Base-by-base conservation (phyloP, 2,329 filamentous ascomycete species). In the Ceratocystis diversiconidia region DNA sequence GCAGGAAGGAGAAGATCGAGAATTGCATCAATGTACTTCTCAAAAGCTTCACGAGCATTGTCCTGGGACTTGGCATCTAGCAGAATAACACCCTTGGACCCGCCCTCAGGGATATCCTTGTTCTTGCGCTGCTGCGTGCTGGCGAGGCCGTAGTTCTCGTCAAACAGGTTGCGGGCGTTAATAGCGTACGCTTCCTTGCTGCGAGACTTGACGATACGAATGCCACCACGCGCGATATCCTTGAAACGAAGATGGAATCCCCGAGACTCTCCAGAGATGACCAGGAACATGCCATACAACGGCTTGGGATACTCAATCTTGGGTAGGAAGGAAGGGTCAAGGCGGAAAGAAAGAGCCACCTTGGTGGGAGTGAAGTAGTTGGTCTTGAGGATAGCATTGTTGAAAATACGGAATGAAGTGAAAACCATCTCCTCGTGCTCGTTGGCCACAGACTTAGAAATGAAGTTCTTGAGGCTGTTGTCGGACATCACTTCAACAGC, bases 121-220 rank as follows among this genome's bases (percentile, higher is more conserved):
- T 99, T 99, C 84, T 99, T 99, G 73, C 94, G 90, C 78, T 99
- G 94, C 77, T 99, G 94, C 0, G 94, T 99, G 77, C 95, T 97
- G 70, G 94, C 92, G 68, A 99, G 83, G 69, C 94, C 95, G 77
- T 99, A 99, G 78, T 99, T 99, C 79, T 99, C 94, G 71, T 99
- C 94, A 72, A 99, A 99, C 69, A 99, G 82, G 66, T 91, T 96
- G 67, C 94, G 88, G 46, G 92, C 92, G 74, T 99, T 99, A 80
- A 97, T 97, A 68, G 87, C 84, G 74, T 96, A 99, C 1, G 92
- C 90, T 76, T 99, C 94, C 75, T 91, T 90, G 77, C 92, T 96
- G 71, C 94, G 85, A 66, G 92, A 97, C 81, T 97, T 97, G 76
- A 99, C 94, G 69, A 99, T 99, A 70, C 94, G 90, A 71, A 99